Evolutionary conservation across 192 early-diverging fungal genomes (phyloP).

Genomic region (Coemansia furcata): DNA sequence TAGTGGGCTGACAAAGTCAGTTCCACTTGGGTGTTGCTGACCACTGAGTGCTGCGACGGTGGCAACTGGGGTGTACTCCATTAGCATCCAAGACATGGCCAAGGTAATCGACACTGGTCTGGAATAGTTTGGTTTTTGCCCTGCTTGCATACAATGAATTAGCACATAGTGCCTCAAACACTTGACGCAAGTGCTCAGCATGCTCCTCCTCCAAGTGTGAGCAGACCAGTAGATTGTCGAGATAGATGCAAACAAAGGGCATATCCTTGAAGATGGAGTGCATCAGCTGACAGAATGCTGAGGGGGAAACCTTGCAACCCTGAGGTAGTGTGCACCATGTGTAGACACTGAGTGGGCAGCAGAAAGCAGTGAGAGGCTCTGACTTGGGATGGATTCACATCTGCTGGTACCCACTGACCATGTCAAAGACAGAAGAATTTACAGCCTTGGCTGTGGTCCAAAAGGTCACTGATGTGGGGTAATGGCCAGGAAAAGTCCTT

Average conservation of each 20-base stretch:
- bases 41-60: too few species aligned
- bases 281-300: background rate
- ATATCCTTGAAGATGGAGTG: background rate
- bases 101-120: too few species aligned
- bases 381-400: background rate
- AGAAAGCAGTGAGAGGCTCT: background rate
- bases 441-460: too few species aligned
- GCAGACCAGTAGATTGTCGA: background rate
- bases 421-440: background rate
- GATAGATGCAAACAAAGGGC: background rate
- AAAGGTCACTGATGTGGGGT: too few species aligned
- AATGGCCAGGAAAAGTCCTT: too few species aligned
- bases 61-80: too few species aligned
- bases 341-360: background rate
- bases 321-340: background rate
- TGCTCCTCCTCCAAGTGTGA: background rate
- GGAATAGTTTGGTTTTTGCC: too few species aligned
- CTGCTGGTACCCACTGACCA: background rate
- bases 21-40: too few species aligned
- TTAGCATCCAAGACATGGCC: too few species aligned
- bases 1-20: too few species aligned
- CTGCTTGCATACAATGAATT: background rate
- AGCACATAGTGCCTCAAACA: background rate
- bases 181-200: background rate
- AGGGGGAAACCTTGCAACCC: background rate